A percentile compares a stretch with the other conserved stretches of the same genome.
Conservation (phyloP, 1,284 basidiomycete genomes). For the Porogramme epimiltina region DNA sequence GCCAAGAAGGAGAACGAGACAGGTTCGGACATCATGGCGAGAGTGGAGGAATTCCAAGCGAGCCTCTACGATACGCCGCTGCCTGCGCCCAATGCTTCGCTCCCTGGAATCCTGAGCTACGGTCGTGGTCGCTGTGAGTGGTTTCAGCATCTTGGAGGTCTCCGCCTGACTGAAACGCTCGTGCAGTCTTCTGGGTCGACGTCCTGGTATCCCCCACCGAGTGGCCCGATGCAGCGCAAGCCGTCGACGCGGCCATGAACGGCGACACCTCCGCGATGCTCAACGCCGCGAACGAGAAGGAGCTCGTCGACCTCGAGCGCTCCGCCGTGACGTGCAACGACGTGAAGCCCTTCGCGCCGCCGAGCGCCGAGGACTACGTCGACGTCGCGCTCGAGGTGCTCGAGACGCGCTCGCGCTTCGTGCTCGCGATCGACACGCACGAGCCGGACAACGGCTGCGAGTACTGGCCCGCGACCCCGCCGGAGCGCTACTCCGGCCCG, state of each 20-base stretch:
- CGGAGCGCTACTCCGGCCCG: slow-evolving; percentile 29
- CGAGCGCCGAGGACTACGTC: slow-evolving; percentile 23
- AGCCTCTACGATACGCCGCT: slow-evolving; percentile 34
- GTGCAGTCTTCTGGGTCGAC: slow-evolving; percentile 24
- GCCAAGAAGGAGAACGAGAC: slow-evolving; percentile 27
- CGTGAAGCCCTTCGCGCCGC: slow-evolving; percentile 20
- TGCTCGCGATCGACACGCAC: slow-evolving; percentile 18
- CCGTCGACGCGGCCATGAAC: slow-evolving; percentile 25
- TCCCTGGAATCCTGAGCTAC: slow-evolving; percentile 37
- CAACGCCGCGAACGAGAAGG: slow-evolving; percentile 14
- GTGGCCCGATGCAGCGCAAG: slow-evolving; percentile 22
- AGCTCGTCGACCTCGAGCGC: slow-evolving; percentile 23
- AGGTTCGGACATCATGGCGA: slow-evolving; percentile 28
- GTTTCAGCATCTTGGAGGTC: not conserved
- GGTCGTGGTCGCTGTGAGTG: slow-evolving; percentile 34
- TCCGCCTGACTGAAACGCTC: not conserved
- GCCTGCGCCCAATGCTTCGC: slow-evolving; percentile 29
- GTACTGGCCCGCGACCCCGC: slow-evolving; percentile 26
- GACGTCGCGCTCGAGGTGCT: slow-evolving; percentile 25
- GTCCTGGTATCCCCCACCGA: slow-evolving; percentile 9
- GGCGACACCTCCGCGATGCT: slow-evolving; percentile 28
- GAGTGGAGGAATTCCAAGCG: slow-evolving; percentile 38
- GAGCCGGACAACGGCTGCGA: slow-evolving; percentile 29
- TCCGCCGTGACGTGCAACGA: slow-evolving; percentile 32
- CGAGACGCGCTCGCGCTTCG: slow-evolving; percentile 24